Evolutionary conservation across 2,329 filamentous ascomycete species (phyloP), one percentile per base, ranked within the genome.

Genomic region (Colletotrichum abscissum): DNA sequence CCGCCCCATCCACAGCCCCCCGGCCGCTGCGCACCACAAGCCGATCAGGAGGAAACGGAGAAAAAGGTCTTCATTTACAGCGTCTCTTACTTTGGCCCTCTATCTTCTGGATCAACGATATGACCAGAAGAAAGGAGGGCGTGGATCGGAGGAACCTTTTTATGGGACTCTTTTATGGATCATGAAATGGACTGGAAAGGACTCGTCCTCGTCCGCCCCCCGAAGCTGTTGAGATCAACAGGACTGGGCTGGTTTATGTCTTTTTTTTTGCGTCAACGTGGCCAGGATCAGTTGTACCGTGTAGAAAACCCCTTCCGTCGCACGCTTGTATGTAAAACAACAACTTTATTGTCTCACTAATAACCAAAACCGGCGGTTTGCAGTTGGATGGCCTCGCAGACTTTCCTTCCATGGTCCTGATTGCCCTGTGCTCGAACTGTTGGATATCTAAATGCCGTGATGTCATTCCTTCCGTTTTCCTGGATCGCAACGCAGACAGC

Each of bases 241-340:
- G 49, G 55, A 65, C 30, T 55, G 38, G 55, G 70, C 66, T 55
- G 66, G 55, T 67, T 72, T 58, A 42, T 52, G 24, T 33, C 35
- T 72, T 42, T 42, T 42, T 38, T 42, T 71, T 66, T 64, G 60
- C 56, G 60, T 65, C 57, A 57, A 60, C 60, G 62, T 66, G 69
- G 46, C 49, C 33, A 30, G 28, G 62, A 62, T 24, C 57, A 56
- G 46, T 58, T 56, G 52, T 59, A 70, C 42, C 72, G 63, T 74
- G 68, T 74, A 74, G 69, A 74, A 72, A 74, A 60, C 19, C 64
- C 16, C 62, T 46, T 46, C 38, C 58, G 38, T 67, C 57, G 56
- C 67, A 73, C 72, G 63, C 68, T 68, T 74, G 72, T 74, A 74
- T 73, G 69, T 74, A 74, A 38, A 64, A 33, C 67, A 73, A 73